These are phyloP conservation scores for Fusarium sp. DNA, from an alignment of 2,329 filamentous ascomycete species.

Conservation along the genomic window DNA sequence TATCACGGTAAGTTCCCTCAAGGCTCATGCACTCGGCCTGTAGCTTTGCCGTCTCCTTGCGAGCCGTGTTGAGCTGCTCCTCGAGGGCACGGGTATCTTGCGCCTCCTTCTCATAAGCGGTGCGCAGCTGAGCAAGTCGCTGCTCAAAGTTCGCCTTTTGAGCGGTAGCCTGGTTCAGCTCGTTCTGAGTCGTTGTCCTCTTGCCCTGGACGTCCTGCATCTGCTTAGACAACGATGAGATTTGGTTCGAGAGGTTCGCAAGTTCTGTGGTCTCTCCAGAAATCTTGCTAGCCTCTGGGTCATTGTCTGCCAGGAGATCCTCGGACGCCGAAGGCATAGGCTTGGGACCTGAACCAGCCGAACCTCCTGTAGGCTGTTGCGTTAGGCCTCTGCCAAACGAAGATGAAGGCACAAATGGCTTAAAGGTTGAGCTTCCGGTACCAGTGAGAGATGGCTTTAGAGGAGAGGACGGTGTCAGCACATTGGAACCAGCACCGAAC, in stretches of 20 bases:
- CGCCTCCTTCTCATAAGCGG: slow-evolving; percentile 92
- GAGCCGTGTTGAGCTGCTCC: slow-evolving; percentile 77
- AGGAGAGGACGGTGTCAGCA: slow-evolving; percentile 61
- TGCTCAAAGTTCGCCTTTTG: slow-evolving; percentile 95
- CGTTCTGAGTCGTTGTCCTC: slow-evolving; percentile 78
- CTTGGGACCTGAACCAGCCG: slow-evolving; percentile 44
- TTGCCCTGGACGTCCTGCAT: slow-evolving; percentile 93
- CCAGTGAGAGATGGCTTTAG: slow-evolving; percentile 58
- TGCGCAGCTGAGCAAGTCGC: slow-evolving; percentile 82
- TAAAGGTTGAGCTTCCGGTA: slow-evolving; percentile 66
- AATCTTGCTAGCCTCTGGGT: slow-evolving; percentile 85
- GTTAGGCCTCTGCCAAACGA: slow-evolving; percentile 87
- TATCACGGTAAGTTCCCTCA: slow-evolving; percentile 80
- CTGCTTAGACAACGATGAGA: slow-evolving; percentile 87
- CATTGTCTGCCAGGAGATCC: slow-evolving; percentile 89
- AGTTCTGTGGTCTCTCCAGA: slow-evolving; percentile 90
- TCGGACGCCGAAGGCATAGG: slow-evolving; percentile 66
- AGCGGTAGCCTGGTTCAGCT: slow-evolving; percentile 78
- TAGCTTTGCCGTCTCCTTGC: slow-evolving; percentile 82
- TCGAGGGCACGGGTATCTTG: slow-evolving; percentile 84
- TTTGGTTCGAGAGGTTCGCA: slow-evolving; percentile 95
- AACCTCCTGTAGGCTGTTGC: slow-evolving; percentile 75
- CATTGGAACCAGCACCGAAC: slow-evolving; percentile 62
- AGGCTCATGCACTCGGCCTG: slow-evolving; percentile 84
- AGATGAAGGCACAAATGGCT: slow-evolving; percentile 90